A percentile compares a stretch with the other conserved stretches of the same genome.
These are phyloP conservation scores for Pythium monospermum DNA, from an alignment of 352 stramenopile genomes.

Conservation along the genomic window DNA sequence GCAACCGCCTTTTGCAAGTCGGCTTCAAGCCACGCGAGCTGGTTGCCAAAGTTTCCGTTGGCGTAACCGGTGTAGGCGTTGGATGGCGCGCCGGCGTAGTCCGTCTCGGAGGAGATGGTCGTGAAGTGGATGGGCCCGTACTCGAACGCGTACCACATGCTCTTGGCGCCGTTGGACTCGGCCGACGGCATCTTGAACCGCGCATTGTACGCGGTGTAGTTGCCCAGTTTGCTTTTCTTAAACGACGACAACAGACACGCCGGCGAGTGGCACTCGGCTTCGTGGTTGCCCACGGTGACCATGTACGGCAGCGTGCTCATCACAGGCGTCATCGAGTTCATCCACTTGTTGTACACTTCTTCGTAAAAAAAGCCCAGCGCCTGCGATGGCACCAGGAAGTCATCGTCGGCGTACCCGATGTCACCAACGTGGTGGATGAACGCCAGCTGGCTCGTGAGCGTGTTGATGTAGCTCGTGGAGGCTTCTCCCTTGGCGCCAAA, in stretches of 20 bases:
- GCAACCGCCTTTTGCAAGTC: constrained; percentile 54
- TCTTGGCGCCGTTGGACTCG: constrained; percentile 28
- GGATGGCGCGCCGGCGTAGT: constrained; percentile 25
- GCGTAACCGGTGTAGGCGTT: constrained; percentile 28
- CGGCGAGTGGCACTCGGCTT: constrained; percentile 36
- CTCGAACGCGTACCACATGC: constrained; percentile 46
- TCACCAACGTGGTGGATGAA: constrained; percentile 29
- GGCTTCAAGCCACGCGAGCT: constrained; percentile 41
- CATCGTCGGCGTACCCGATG: constrained; percentile 29
- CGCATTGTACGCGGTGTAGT: constrained; percentile 56
- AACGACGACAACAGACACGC: constrained; percentile 21
- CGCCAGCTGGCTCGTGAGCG: constrained; percentile 13
- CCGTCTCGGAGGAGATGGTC: constrained; percentile 56
- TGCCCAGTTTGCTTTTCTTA: constrained; percentile 31
- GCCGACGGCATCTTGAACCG: constrained; percentile 35
- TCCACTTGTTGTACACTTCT: constrained; percentile 55
- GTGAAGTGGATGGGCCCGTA: constrained; percentile 54
- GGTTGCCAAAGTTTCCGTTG: constrained; percentile 46
- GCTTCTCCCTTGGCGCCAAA: constrained; percentile 27
- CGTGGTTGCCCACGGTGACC: constrained; percentile 61
- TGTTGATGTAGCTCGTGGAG: constrained; percentile 12
- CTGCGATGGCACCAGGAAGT: constrained; percentile 19
- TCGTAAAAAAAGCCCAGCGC: constrained; percentile 28
- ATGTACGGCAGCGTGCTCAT: constrained; percentile 53
- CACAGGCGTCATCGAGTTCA: constrained; percentile 36